phyloP scores from a whole-genome alignment of 2,329 filamentous ascomycete species.

The Gaeumannomyces tritici region DNA sequence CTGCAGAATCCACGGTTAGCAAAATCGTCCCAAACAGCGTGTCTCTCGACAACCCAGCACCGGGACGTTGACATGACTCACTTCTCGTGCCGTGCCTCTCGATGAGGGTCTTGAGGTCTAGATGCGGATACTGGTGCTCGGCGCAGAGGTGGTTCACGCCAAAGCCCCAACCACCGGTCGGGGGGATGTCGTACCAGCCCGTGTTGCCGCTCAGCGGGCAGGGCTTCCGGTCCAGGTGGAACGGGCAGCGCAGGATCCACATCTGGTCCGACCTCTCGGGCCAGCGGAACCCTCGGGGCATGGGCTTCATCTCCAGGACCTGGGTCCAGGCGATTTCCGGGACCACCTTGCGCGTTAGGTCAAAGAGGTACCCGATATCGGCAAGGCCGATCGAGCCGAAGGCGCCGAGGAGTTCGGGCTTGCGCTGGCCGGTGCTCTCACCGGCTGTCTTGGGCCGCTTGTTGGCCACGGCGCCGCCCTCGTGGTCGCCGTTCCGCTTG shows the following conservation, averaged over 20 bases:
- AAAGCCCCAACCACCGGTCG: background rate
- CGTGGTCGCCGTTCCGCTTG: background rate
- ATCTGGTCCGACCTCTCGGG: background rate
- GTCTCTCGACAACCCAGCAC: too few relatives aligned
- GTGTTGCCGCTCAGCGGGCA: background rate
- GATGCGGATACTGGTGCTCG: background rate
- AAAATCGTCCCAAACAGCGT: too few relatives aligned
- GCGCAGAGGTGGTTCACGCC: background rate
- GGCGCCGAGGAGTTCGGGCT: too few relatives aligned
- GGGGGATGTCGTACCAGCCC: background rate
- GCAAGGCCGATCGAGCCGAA: too few relatives aligned
- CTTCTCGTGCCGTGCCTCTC: background rate
- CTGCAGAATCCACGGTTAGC: too few relatives aligned
- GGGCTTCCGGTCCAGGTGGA: background rate
- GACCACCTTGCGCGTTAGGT: background rate
- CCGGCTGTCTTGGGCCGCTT: background rate
- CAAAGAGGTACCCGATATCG: background rate
- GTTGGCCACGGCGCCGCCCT: background rate
- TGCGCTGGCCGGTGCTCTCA: too few relatives aligned
- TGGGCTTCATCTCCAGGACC: background rate
- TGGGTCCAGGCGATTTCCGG: background rate
- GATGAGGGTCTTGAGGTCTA: background rate
- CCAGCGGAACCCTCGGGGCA: background rate
- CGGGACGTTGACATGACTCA: too few relatives aligned
- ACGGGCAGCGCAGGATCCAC: background rate